phyloP scores from a whole-genome alignment of 495 filamentous ascomycete species.

The Entonaema liquescens region DNA sequence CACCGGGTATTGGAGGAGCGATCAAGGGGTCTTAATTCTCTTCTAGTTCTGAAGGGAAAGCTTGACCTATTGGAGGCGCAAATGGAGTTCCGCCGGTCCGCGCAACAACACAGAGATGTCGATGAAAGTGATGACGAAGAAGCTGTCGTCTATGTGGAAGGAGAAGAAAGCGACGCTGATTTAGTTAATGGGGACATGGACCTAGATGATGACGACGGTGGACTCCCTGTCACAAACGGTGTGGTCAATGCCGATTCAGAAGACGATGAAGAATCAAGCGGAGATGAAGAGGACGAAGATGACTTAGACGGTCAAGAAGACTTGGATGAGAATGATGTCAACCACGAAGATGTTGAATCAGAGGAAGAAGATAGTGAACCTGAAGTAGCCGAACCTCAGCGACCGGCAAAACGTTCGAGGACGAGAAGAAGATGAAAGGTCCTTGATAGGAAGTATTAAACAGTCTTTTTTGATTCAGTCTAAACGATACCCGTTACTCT shows the following conservation, averaged over 20 bases:
- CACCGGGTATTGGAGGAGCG: constrained; percentile 86
- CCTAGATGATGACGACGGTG: constrained; percentile 44
- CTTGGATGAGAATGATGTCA: constrained; percentile 56
- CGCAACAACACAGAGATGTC: constrained; percentile 53
- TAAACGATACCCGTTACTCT: constrained; percentile 40
- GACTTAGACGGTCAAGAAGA: constrained; percentile 51
- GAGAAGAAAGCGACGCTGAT: constrained; percentile 65
- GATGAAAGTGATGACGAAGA: constrained; percentile 73
- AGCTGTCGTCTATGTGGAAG: constrained; percentile 87
- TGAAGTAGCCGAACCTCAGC: constrained; percentile 44
- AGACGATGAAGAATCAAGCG: constrained; percentile 53
- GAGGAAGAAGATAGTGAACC: constrained; percentile 57
- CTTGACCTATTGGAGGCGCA: constrained; percentile 91
- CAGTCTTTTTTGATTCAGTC: constrained; percentile 26
- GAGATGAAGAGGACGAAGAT: constrained; percentile 50
- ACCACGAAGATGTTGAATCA: constrained; percentile 54
- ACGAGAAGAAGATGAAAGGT: constrained; percentile 42
- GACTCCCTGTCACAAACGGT: constrained; percentile 48
- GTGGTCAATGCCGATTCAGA: constrained; percentile 52
- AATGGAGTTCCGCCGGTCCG: constrained; percentile 75
- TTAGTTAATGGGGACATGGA: constrained; percentile 54
- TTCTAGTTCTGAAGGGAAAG: constrained; percentile 90
- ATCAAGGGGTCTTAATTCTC: constrained; percentile 78
- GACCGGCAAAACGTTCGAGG: constrained; percentile 48
- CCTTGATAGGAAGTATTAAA: constrained; percentile 17